phyloP scores from a whole-genome alignment of 163 green algal genomes.

The Scenedesmus sp. region DNA sequence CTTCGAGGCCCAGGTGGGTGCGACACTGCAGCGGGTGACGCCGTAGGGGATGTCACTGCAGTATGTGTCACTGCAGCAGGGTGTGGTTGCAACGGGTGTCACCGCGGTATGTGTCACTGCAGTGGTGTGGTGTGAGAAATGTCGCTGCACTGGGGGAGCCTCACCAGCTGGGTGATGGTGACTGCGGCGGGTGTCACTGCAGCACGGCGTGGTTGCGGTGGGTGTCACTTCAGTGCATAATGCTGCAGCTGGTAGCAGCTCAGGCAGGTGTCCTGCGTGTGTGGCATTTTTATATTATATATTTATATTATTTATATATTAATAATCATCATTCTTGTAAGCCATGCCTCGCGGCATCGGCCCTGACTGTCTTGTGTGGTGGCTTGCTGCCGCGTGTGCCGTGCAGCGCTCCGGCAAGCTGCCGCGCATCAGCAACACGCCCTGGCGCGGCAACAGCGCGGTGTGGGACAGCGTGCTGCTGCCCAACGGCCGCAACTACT shows the following conservation, averaged over 20 bases:
- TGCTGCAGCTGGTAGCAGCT: too few species aligned
- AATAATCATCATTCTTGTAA: too few species aligned
- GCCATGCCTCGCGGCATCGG: too few species aligned
- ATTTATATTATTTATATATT: too few species aligned
- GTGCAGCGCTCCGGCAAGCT: conserved; percentile 77
- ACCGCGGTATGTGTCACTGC: too few species aligned
- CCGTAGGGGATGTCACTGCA: background rate
- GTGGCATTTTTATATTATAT: too few species aligned
- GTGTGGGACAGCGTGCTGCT: conserved; percentile 49
- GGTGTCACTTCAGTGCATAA: too few species aligned
- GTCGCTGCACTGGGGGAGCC: background rate
- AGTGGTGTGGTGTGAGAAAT: background rate
- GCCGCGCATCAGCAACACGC: conserved; percentile 74
- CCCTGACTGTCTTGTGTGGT: background rate
- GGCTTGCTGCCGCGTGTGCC: background rate
- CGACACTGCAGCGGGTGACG: too few species aligned
- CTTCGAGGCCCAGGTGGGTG: conserved; percentile 67
- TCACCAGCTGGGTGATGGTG: too few species aligned
- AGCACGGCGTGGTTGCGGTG: too few species aligned
- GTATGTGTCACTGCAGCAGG: background rate
- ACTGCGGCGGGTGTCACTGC: background rate
- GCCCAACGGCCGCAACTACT: conserved; percentile 44
- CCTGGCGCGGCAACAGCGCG: conserved; percentile 74
- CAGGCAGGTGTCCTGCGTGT: too few species aligned
- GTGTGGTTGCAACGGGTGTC: too few species aligned